Evolutionary conservation across 2,329 filamentous ascomycete species (phyloP).

Genomic region (Fusarium sp.): DNA sequence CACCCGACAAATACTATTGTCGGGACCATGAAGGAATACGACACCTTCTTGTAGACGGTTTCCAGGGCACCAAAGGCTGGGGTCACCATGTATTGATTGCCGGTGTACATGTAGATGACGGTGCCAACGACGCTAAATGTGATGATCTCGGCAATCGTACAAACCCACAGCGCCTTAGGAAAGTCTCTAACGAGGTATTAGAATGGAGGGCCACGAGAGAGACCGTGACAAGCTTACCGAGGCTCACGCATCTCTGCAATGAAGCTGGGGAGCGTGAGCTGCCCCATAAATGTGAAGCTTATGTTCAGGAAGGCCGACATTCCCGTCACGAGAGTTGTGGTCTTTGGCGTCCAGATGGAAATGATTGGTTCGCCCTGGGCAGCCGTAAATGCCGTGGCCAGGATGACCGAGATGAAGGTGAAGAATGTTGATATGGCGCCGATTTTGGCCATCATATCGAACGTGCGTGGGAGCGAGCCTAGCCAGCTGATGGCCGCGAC

Average conservation of each 20-base stretch:
- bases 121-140: conserved; percentile 85
- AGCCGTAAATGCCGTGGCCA: conserved; percentile 86
- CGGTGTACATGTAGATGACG: conserved; percentile 85
- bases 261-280: conserved; percentile 93
- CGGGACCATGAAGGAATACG: conserved; percentile 95
- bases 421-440: conserved; percentile 84
- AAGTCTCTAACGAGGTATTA: conserved; percentile 75
- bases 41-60: conserved; percentile 84
- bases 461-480: conserved; percentile 86
- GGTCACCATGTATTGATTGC: conserved; percentile 87
- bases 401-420: conserved; percentile 87
- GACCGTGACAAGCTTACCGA: conserved; percentile 44
- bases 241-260: conserved; percentile 90
- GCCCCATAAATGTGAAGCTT: conserved; percentile 93
- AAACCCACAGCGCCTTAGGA: conserved; percentile 89
- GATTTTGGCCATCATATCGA: conserved; percentile 80
- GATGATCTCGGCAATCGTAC: conserved; percentile 88
- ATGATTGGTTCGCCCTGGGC: conserved; percentile 77
- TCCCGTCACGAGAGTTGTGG: conserved; percentile 82
- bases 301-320: conserved; percentile 95
- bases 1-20: conserved; percentile 93
- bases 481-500: conserved; percentile 80
- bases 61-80: conserved; percentile 88
- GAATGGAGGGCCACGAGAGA: background rate
- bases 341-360: conserved; percentile 72